phyloP scores from a whole-genome alignment of 345 rosid genomes.

The Populus deltoides region DNA sequence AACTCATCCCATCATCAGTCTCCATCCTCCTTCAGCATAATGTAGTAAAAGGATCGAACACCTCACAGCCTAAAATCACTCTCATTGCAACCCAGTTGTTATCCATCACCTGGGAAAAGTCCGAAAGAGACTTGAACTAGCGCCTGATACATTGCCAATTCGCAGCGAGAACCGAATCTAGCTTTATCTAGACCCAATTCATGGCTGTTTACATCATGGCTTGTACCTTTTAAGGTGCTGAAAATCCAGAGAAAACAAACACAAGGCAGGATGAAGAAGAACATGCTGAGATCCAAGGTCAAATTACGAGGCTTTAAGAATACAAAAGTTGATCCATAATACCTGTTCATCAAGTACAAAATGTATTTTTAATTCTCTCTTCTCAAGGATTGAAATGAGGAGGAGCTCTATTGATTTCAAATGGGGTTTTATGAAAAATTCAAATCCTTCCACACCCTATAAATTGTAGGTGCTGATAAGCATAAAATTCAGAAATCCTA shows the following conservation, averaged over 20 bases:
- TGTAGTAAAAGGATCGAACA: too few relatives aligned
- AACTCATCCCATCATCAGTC: too few relatives aligned
- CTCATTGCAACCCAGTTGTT: background rate
- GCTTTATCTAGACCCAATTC: background rate
- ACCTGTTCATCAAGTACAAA: background rate
- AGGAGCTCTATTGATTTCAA: background rate
- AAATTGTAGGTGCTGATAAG: background rate
- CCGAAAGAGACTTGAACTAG: background rate
- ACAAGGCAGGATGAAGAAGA: background rate
- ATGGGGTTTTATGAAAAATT: slow-evolving; percentile 5
- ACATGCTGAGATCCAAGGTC: background rate
- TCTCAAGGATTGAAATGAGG: background rate
- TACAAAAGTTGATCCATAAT: background rate
- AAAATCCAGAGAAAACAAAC: background rate
- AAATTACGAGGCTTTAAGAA: background rate
- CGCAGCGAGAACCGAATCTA: background rate
- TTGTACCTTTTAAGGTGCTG: background rate
- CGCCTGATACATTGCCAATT: background rate
- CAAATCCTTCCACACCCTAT: slow-evolving; percentile 16
- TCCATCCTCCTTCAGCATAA: too few relatives aligned
- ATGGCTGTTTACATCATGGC: background rate
- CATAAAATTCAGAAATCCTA: slow-evolving; percentile 19
- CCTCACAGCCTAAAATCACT: too few relatives aligned
- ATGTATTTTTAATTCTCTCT: background rate
- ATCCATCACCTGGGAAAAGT: too few relatives aligned